These are phyloP conservation scores for Aspergillus heteromorphus DNA, from an alignment of 495 filamentous ascomycete species.

Conservation along the genomic window DNA sequence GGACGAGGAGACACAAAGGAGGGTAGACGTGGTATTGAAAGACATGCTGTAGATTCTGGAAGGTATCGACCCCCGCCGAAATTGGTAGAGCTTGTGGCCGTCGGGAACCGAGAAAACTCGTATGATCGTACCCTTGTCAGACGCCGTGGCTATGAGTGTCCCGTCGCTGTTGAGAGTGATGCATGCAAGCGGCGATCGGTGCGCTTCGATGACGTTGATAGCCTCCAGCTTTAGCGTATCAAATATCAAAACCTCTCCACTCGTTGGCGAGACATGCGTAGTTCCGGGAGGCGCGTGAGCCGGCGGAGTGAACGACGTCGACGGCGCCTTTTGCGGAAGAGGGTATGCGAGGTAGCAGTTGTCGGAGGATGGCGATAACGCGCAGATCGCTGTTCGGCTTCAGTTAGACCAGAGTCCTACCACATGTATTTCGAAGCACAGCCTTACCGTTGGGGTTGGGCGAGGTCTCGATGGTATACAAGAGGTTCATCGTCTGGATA, in stretches of 20 bases:
- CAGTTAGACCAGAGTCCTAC: constrained; percentile 10
- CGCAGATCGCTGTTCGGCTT: constrained; percentile 69
- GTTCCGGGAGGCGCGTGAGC: constrained; percentile 79
- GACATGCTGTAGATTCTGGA: constrained; percentile 97
- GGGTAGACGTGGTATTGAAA: constrained; percentile 91
- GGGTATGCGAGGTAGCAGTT: constrained; percentile 93
- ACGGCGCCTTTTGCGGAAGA: constrained; percentile 69
- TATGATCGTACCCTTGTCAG: constrained; percentile 96
- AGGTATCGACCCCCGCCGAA: constrained; percentile 89
- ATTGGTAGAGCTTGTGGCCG: constrained; percentile 89
- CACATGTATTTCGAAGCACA: constrained; percentile 7
- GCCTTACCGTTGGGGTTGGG: constrained; percentile 74
- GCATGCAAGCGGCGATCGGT: constrained; percentile 84
- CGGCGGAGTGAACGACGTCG: constrained; percentile 59
- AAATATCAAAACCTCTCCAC: constrained; percentile 89
- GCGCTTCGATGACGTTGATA: constrained; percentile 87
- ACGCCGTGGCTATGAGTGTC: constrained; percentile 89
- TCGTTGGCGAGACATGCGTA: constrained; percentile 69
- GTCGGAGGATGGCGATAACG: constrained; percentile 90
- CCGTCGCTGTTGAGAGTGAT: constrained; percentile 89
- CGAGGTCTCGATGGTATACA: constrained; percentile 86
- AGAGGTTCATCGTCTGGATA: constrained; percentile 93
- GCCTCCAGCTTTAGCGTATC: constrained; percentile 82
- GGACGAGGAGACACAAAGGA: constrained; percentile 91
- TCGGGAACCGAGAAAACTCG: constrained; percentile 87